Base-by-base conservation (phyloP, 2,329 filamentous ascomycete species). In the Monosporascus sp. region DNA sequence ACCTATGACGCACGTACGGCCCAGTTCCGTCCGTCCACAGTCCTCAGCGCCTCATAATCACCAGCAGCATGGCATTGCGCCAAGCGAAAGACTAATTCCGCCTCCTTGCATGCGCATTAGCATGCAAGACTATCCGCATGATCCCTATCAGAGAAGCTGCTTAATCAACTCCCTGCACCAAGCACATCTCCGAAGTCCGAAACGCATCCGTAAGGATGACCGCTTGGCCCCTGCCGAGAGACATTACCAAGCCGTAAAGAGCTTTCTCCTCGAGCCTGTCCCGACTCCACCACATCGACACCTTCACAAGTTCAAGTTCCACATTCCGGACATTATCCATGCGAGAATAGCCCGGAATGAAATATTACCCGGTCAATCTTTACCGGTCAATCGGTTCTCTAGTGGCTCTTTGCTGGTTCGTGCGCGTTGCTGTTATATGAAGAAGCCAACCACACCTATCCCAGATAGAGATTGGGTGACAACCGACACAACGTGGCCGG, bases 401-500 rank as follows among this genome's bases (percentile, higher is more conserved):
- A 73, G 82, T 54, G 80, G 81, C 5, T 83, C 80, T 49, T 69
- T 80, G 5, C 78, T 83, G 37, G 86, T 86, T 63, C 87, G 91
- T 17, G 63, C 96, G 22, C 85, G 89, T 9, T 87, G 88, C 63
- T 81, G 87, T 61, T 61, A 65, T 48, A 52, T 62, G 54, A 49
- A 56, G 47, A 48, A 50, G 49, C 38, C 54, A 24, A 53, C 61
- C 17, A 60, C 60, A 9, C 67, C 66, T 48, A 57, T 74, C 1
- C 58, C 66, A 3, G 75, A 83, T 40, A 65, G 73, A 7, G 69
- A 74, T 1, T 96, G 91, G 90, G 74, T 80, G 6, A 74, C 77
- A 1, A 68, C 75, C n/a, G 80, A 87, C 37, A 87, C 81, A 6
- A 65, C 69, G 22, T 97, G 91, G 91, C 89, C 91, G 0, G 74